phyloP scores from a whole-genome alignment of 352 stramenopile genomes.

The Globisporangium radiosum region DNA sequence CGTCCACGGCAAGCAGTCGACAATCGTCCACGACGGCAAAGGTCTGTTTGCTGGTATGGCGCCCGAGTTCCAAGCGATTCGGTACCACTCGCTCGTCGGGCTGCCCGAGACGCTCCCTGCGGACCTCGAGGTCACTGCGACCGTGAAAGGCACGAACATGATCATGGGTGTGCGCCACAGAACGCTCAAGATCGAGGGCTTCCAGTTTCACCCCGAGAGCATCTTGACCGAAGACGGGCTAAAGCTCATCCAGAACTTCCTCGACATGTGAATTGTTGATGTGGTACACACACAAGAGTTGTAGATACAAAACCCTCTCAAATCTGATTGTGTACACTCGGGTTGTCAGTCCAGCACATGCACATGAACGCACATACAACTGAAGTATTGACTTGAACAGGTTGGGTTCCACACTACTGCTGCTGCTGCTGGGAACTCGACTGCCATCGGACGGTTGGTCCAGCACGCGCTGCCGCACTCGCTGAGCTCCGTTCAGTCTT shows the following conservation, averaged over 20 bases:
- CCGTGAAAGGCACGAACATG: conserved; percentile 77
- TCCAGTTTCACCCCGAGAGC: conserved; percentile 87
- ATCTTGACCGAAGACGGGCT: conserved; percentile 81
- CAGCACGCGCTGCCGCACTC: too few species aligned
- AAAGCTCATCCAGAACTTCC: conserved; percentile 83
- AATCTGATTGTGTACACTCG: too few species aligned
- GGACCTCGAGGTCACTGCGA: conserved; percentile 74
- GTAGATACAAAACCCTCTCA: too few species aligned
- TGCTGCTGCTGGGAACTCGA: too few species aligned
- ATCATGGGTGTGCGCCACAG: conserved; percentile 89
- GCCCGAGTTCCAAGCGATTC: conserved; percentile 74
- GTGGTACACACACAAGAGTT: not conserved
- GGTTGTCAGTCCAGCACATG: too few species aligned
- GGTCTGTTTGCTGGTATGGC: conserved; percentile 80
- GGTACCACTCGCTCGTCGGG: conserved; percentile 85
- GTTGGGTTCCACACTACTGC: not conserved
- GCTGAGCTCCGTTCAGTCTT: conserved; percentile 30
- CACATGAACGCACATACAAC: too few species aligned
- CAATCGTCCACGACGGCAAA: conserved; percentile 81
- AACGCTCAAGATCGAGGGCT: conserved; percentile 79
- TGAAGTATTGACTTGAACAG: too few species aligned
- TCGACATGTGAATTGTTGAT: conserved; percentile 52
- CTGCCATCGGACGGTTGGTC: too few species aligned
- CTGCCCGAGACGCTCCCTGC: conserved; percentile 74
- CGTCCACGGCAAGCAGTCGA: conserved; percentile 82